Conservation (phyloP, 306 rosid species). For the Acacia melanoxylon region DNA sequence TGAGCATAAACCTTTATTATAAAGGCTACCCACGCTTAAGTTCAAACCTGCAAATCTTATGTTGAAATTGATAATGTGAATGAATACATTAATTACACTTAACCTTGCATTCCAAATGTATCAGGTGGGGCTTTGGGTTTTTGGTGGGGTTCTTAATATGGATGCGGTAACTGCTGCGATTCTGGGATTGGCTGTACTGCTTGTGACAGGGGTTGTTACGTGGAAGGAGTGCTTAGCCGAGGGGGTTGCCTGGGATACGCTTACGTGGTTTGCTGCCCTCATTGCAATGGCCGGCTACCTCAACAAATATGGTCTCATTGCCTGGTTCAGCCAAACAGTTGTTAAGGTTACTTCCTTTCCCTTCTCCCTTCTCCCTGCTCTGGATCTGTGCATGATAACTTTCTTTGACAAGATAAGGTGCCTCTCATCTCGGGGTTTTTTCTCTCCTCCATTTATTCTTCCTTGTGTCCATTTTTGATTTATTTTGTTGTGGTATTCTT, state of each 20-base stretch:
- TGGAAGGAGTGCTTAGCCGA: slow-evolving; percentile 99
- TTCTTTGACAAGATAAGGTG: too few species aligned
- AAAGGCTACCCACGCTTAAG: background rate
- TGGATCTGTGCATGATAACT: background rate
- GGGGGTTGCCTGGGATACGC: slow-evolving; percentile 98
- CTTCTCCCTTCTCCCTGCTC: background rate
- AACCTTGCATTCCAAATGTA: background rate
- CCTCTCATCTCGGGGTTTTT: too few species aligned
- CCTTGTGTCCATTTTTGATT: too few species aligned
- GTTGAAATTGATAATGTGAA: background rate
- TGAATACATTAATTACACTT: background rate
- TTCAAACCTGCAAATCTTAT: background rate
- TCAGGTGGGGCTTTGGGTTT: slow-evolving; percentile 76
- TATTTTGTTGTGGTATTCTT: too few species aligned
- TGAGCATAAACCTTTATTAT: background rate
- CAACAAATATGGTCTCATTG: slow-evolving; percentile 72
- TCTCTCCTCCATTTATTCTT: too few species aligned
- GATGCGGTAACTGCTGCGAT: slow-evolving; percentile 90
- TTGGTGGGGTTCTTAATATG: slow-evolving; percentile 58
- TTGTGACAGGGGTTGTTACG: slow-evolving; percentile 89
- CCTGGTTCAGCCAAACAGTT: slow-evolving; percentile 73
- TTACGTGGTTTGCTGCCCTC: slow-evolving; percentile 99
- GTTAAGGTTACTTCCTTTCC: slow-evolving; percentile 59
- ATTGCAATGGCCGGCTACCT: slow-evolving; percentile 99
- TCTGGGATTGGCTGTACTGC: slow-evolving; percentile 84